Conservation (phyloP, 805 yeast genomes). For the Metschnikowia baotianmanensis region DNA sequence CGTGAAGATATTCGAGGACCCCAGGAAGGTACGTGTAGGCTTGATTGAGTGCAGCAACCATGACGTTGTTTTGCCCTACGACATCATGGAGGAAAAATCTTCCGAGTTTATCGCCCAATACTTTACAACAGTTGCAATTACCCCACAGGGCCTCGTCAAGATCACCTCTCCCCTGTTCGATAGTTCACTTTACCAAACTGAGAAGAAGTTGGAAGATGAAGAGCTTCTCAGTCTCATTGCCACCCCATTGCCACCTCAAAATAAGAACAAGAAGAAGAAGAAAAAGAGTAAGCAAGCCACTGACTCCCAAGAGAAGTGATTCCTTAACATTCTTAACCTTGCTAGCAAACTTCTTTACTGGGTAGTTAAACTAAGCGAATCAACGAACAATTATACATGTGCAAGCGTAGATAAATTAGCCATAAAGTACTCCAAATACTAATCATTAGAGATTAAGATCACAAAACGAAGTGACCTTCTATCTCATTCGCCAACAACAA, state of each 20-base stretch:
- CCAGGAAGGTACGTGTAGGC: constrained; percentile 71
- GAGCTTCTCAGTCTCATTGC: constrained; percentile 28
- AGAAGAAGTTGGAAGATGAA: constrained; percentile 54
- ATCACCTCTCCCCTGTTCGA: constrained; percentile 57
- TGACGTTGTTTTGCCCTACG: constrained; percentile 64
- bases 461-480: too few species aligned
- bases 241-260: constrained; percentile 15
- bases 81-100: constrained; percentile 63
- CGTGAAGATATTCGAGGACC: constrained; percentile 62
- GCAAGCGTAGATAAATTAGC: too few species aligned
- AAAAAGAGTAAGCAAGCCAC: background rate
- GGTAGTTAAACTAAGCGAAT: too few species aligned
- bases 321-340: background rate
- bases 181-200: constrained; percentile 48
- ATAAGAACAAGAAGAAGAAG: constrained; percentile 16
- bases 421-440: too few species aligned
- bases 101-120: constrained; percentile 67
- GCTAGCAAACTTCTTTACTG: too few species aligned
- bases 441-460: too few species aligned
- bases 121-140: constrained; percentile 72
- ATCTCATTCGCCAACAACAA: background rate
- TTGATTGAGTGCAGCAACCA: constrained; percentile 70
- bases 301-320: background rate
- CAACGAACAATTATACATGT: too few species aligned
- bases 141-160: constrained; percentile 68